Evolutionary conservation across 331 rosid species (phyloP).

Genomic region (Ulmus americana): DNA sequence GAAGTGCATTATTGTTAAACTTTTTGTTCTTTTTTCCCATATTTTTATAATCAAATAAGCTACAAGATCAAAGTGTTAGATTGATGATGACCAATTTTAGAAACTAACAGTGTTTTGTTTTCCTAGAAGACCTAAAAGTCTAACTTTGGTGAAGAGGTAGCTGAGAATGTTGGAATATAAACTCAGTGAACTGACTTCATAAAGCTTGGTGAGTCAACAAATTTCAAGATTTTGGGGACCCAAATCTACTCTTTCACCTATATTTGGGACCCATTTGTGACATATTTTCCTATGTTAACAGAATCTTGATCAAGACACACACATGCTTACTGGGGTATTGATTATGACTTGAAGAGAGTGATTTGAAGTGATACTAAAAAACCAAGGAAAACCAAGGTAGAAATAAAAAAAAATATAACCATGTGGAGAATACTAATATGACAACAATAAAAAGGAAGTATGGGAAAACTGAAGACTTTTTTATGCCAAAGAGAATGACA

Average conservation of each 20-base stretch:
- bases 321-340: neutral
- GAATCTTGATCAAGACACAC: neutral
- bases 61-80: too few species aligned
- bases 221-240: neutral
- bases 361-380: neutral
- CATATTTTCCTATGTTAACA: neutral
- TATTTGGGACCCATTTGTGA: constrained; percentile 8
- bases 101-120: neutral
- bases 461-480: too few species aligned
- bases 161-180: neutral
- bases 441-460: neutral
- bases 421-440: neutral
- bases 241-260: neutral
- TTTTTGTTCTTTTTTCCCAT: too few species aligned
- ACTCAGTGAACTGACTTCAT: neutral
- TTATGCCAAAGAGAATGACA: too few species aligned
- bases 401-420: neutral
- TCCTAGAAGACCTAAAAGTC: constrained; percentile 9
- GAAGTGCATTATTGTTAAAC: too few species aligned
- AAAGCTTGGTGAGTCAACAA: neutral
- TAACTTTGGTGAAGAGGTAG: constrained; percentile 1
- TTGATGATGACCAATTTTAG: too few species aligned
- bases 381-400: neutral
- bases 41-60: too few species aligned
- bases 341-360: neutral